Conservation (phyloP, 129 eudicot genomes). For the Arctium lappa region DNA sequence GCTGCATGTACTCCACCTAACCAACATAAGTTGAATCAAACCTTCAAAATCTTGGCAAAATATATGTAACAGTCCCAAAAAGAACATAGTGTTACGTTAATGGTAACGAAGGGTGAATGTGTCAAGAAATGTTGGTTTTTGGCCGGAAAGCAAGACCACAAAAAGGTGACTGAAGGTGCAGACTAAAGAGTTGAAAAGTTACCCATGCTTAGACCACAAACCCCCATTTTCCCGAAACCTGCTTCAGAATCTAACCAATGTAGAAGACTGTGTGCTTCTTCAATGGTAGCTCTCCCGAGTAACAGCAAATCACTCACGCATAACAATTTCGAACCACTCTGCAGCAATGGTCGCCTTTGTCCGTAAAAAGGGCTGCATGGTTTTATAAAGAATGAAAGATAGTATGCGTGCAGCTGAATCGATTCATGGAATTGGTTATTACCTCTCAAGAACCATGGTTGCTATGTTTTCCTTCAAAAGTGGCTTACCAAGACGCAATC, state of each 20-base stretch:
- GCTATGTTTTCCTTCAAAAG: constrained; percentile 87
- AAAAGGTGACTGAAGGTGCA: not conserved
- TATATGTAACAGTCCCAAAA: not conserved
- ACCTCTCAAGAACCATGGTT: constrained; percentile 99
- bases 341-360: constrained; percentile 78
- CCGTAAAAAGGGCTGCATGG: constrained; percentile 88
- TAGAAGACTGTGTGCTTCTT: constrained; percentile 88
- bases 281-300: constrained; percentile 90
- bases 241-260: constrained; percentile 81
- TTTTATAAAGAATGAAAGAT: constrained; percentile 8
- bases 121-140: not conserved
- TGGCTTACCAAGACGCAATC: constrained; percentile 97
- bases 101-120: not conserved
- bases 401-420: not conserved
- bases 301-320: constrained; percentile 93
- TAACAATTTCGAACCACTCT: constrained; percentile 82
- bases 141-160: not conserved
- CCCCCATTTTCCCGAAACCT: constrained; percentile 89
- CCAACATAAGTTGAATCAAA: constrained; percentile 2
- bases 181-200: constrained; percentile 24
- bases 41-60: not conserved
- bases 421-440: constrained; percentile 4
- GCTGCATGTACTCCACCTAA: constrained; percentile 99
- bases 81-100: not conserved
- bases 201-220: constrained; percentile 99